Conservation (phyloP, 2,329 filamentous ascomycete genomes). For the Apiospora saccharicola region DNA sequence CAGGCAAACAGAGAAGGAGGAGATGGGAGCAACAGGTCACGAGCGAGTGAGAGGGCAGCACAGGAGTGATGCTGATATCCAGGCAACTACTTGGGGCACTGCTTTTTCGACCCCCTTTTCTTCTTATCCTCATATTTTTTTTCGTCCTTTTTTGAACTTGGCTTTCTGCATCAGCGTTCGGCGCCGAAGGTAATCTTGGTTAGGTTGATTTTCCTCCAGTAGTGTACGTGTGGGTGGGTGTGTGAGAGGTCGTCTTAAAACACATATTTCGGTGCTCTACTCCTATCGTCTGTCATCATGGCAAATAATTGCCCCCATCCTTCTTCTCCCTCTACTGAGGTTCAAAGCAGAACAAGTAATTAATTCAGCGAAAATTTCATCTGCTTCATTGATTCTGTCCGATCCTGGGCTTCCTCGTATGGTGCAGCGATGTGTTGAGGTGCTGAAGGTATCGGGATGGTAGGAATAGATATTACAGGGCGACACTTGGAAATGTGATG, state of each 20-base stretch:
- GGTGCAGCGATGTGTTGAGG: background rate
- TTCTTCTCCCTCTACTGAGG: background rate
- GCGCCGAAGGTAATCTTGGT: conserved; percentile 19
- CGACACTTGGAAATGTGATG: background rate
- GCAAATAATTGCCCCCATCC: background rate
- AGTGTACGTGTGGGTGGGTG: background rate
- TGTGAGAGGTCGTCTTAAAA: background rate
- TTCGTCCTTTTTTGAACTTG: background rate
- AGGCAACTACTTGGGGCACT: background rate
- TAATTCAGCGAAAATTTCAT: background rate
- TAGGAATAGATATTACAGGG: too few relatives aligned
- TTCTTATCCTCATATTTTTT: background rate
- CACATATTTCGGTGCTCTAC: background rate
- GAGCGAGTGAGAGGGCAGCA: background rate
- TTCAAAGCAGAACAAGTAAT: background rate
- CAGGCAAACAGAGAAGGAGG: background rate
- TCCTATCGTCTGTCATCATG: background rate
- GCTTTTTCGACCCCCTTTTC: background rate
- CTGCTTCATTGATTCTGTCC: background rate
- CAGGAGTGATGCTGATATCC: background rate
- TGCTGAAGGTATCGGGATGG: background rate
- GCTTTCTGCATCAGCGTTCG: conserved; percentile 25
- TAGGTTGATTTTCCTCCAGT: conserved; percentile 8
- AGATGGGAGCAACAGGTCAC: background rate
- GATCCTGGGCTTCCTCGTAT: background rate